These are phyloP conservation scores for Phylloporus scabripes DNA, from an alignment of 768 basidiomycete species.

Conservation along the genomic window DNA sequence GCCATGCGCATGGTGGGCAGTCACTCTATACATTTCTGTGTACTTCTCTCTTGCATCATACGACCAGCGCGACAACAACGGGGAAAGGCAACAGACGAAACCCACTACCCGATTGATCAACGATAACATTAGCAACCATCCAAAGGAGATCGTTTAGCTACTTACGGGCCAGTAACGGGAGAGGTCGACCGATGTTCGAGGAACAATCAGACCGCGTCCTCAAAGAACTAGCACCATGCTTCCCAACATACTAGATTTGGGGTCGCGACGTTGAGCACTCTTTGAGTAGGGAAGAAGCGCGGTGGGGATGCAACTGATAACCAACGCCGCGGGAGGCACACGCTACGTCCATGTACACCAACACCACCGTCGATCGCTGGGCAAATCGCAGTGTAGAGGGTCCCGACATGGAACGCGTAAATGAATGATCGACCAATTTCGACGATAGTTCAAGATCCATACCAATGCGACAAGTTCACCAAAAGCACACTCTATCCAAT, in stretches of 20 bases:
- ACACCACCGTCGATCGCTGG: conserved; percentile 12
- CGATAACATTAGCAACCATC: neutral
- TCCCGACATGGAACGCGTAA: conserved; percentile 2
- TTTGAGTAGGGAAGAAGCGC: conserved; percentile 22
- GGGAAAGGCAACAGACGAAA: conserved; percentile 16
- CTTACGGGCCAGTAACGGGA: conserved; percentile 12
- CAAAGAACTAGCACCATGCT: conserved; percentile 11
- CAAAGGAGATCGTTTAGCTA: conserved; percentile 16
- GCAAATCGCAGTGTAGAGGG: conserved; percentile 8
- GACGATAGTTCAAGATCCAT: conserved; percentile 12
- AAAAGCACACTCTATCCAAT: neutral
- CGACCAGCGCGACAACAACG: conserved; percentile 21
- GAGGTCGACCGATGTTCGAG: neutral
- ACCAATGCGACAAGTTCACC: neutral
- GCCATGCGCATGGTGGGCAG: conserved; percentile 9
- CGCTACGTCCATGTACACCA: neutral
- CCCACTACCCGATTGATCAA: conserved; percentile 12
- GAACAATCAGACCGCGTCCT: neutral
- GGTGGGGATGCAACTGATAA: neutral
- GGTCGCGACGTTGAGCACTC: conserved; percentile 10
- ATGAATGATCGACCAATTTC: conserved; percentile 25
- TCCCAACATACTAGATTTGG: conserved; percentile 16
- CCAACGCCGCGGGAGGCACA: neutral
- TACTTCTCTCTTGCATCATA: conserved; percentile 26
- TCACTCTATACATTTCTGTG: conserved; percentile 23